Base-by-base conservation (phyloP, 23 red algal genomes). In the Gracilariopsis chorda region DNA sequence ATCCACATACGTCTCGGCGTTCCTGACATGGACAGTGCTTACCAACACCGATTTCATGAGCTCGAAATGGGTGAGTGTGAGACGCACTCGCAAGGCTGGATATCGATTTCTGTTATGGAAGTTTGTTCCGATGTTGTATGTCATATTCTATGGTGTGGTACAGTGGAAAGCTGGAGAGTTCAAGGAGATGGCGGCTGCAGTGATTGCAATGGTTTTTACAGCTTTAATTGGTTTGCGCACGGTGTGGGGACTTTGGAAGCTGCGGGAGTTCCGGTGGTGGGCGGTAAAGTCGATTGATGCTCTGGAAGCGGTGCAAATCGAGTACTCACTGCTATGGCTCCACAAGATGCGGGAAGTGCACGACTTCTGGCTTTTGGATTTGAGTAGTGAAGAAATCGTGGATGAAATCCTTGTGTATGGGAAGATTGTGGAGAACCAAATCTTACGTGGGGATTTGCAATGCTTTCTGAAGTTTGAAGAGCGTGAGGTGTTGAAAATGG, bases 361-460 rank as follows among this genome's bases (percentile, higher is more conserved):
- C 21, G 28, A 76, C 21, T 76, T 23, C 24, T 46, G 12, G 10
- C 27, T 39, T 23, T 76, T n/a, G 33, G n/a, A n/a, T n/a, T n/a
- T n/a, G n/a, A n/a, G n/a, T n/a, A n/a, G n/a, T n/a, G n/a, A n/a
- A n/a, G n/a, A n/a, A n/a, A 37, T 36, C 10, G 69, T 36, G 25
- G 69, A 27, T 48, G 28, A 46, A 24, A 76, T 76, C 21, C 30
- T 37, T 12, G 39, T 76, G 24, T 37, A 76, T 39, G 69, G 42
- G 21, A 42, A n/a, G 9, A 76, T 76, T 46, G 69, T 76, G 32
- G 69, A 76, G 21, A 76, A 76, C 39, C 69, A 76, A 46, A 76
- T 76, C n/a, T n/a, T n/a, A n/a, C n/a, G n/a, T n/a, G n/a, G n/a
- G n/a, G n/a, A n/a, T n/a, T n/a, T n/a, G n/a, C n/a, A n/a, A n/a